Evolutionary conservation across 805 yeast species (phyloP), one percentile per base, ranked within the genome.

Genomic region (Wickerhamiella hasegawae): DNA sequence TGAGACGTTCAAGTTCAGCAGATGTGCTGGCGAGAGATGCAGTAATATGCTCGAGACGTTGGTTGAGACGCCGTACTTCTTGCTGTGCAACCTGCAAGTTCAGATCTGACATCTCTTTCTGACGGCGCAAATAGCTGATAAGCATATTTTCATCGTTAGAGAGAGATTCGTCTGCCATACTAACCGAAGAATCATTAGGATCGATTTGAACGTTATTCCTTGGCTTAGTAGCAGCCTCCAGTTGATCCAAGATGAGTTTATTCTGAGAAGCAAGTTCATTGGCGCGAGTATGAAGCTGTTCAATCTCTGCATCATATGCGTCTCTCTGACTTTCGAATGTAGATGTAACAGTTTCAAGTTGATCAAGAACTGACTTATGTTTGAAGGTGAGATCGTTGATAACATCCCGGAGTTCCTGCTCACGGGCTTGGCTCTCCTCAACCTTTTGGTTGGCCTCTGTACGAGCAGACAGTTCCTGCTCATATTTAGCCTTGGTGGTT

Each of bases 101-200:
- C 6, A 73, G 66, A 32, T 72, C 76, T 1, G 74, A 63, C 4
- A 75, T 61, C 42, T 83, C 93, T 47, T 76, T 78, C 44, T 81
- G 92, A 41, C 76, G 71, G 31, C 85, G 74, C 38, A 83, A 58
- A 46, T 68, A 74, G 1, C 64, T 51, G 24, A 83, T 57, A 19
- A 82, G 12, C 19, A 19, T 5, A 5, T 5, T 15, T 10, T 17
- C 19, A 12, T 10, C 19, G 6, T 10, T 5, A 6, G 18, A 17
- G 17, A 16, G 4, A 10, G 8, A 6, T 12, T n/a, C n/a, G n/a
- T n/a, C n/a, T n/a, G n/a, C n/a, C n/a, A n/a, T n/a, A n/a, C n/a
- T n/a, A n/a, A n/a, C n/a, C n/a, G n/a, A n/a, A n/a, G 14, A 6
- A 5, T 16, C 28, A 12, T 5, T 25, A 12, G 11, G 16, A 12